Percentiles rank a stretch among this genome's conserved stretches.
phyloP scores from a whole-genome alignment of 176 grass and related monocot genomes.

The Oryza australiensis region DNA sequence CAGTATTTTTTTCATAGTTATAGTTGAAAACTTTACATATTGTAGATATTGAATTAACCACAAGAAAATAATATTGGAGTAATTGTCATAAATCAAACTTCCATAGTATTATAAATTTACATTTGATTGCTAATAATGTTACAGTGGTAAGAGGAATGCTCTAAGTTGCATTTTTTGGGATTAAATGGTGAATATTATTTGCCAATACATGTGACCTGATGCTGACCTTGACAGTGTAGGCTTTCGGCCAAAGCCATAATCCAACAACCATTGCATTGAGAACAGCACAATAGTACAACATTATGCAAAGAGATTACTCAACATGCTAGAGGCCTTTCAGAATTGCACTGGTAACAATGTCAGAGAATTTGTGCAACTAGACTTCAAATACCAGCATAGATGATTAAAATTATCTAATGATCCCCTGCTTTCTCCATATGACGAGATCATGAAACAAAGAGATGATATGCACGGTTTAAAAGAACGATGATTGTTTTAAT shows the following conservation, averaged over 20 bases:
- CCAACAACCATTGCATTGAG: not conserved
- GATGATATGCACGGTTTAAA: not conserved
- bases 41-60: constrained; percentile 14
- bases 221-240: not conserved
- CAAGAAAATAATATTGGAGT: not conserved
- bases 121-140: not conserved
- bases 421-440: not conserved
- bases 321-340: constrained; percentile 15
- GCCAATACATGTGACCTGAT: not conserved
- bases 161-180: constrained; percentile 1
- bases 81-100: not conserved
- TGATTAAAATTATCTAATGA: not conserved
- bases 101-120: not conserved
- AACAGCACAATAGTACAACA: not conserved
- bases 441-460: constrained; percentile 24
- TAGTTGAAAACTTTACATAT: not conserved
- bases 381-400: not conserved
- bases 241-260: not conserved
- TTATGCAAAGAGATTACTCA: not conserved
- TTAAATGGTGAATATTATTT: not conserved
- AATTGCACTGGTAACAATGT: constrained; percentile 8
- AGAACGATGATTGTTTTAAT: not conserved
- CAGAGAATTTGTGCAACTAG: not conserved
- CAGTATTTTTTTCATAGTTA: not conserved
- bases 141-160: not conserved